Conservation (phyloP, 176 grass and related monocot genomes). For the Ensete glaucum region DNA sequence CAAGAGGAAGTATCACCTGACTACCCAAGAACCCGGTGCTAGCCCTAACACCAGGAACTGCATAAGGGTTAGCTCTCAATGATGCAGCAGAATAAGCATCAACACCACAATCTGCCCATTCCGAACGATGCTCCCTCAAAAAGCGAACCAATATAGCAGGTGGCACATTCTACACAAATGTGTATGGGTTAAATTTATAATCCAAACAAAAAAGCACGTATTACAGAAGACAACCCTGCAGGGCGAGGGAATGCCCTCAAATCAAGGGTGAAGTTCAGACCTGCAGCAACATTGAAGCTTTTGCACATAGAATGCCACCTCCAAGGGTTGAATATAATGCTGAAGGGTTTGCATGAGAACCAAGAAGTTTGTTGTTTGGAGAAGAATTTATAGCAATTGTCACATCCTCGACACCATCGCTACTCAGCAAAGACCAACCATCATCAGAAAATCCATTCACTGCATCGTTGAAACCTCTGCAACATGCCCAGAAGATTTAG, state of each 20-base stretch:
- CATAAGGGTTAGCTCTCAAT: slow-evolving; percentile 52
- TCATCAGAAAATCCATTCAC: slow-evolving; percentile 90
- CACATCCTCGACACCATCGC: slow-evolving; percentile 78
- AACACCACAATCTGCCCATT: slow-evolving; percentile 90
- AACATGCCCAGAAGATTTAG: slow-evolving; percentile 2
- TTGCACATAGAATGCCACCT: slow-evolving; percentile 81
- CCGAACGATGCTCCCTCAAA: slow-evolving; percentile 86
- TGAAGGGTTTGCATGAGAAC: slow-evolving; percentile 41
- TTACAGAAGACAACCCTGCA: neutral
- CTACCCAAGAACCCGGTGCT: slow-evolving; percentile 61
- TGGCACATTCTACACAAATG: slow-evolving; percentile 70
- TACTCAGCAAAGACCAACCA: slow-evolving; percentile 74
- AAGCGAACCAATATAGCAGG: slow-evolving; percentile 83
- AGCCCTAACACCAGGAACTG: slow-evolving; percentile 65
- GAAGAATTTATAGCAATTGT: slow-evolving; percentile 72
- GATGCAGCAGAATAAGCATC: slow-evolving; percentile 91
- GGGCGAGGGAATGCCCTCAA: neutral
- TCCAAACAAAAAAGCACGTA: neutral
- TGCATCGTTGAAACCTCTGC: slow-evolving; percentile 97
- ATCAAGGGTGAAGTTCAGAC: slow-evolving; percentile 12
- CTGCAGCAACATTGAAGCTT: slow-evolving; percentile 97
- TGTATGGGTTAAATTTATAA: neutral
- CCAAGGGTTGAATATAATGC: slow-evolving; percentile 50
- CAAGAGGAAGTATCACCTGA: slow-evolving; percentile 73
- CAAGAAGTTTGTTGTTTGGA: slow-evolving; percentile 74